These are phyloP conservation scores for Cudoniella acicularis DNA, from an alignment of 495 filamentous ascomycete species.

Conservation along the genomic window DNA sequence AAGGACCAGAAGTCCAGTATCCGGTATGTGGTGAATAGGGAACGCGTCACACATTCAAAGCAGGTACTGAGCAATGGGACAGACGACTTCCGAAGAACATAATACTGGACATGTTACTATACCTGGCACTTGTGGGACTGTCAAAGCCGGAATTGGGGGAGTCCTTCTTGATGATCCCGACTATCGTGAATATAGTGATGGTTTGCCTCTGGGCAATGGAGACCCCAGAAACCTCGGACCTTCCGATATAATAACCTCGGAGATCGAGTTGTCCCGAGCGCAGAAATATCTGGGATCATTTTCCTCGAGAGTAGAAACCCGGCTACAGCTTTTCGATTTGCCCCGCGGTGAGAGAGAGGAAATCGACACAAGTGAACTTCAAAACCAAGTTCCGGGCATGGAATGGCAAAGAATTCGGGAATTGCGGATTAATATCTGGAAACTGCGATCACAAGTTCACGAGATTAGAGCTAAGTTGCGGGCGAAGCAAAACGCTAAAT, in stretches of 20 bases:
- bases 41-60: neutral
- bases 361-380: too few species aligned
- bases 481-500: neutral
- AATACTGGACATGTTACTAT: neutral
- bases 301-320: too few species aligned
- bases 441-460: neutral
- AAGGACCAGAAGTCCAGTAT: neutral
- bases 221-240: too few species aligned
- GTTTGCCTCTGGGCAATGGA: neutral
- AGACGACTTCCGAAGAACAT: neutral
- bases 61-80: neutral
- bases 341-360: too few species aligned
- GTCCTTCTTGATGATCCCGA: neutral
- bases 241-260: too few species aligned
- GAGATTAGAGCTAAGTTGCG: neutral
- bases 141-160: neutral
- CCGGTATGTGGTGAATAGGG: neutral
- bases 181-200: neutral
- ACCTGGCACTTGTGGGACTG: neutral
- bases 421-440: neutral
- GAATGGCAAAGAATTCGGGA: neutral
- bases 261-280: too few species aligned
- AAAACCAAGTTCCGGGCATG: too few species aligned
- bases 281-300: too few species aligned
- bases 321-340: too few species aligned